phyloP scores from a whole-genome alignment of 2,329 filamentous ascomycete genomes.

The Trichophyton mentagrophytes region DNA sequence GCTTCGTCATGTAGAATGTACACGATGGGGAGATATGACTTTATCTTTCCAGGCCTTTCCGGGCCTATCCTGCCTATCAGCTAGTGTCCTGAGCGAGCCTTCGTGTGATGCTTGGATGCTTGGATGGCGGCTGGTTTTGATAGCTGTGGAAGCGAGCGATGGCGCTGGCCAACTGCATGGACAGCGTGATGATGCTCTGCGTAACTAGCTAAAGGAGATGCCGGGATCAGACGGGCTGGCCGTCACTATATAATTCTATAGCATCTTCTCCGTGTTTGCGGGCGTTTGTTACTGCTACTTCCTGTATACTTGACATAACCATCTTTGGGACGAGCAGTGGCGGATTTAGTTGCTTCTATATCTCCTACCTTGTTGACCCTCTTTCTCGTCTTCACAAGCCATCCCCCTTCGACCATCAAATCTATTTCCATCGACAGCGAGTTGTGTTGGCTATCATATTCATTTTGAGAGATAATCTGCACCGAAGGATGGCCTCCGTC shows the following conservation, averaged over 20 bases:
- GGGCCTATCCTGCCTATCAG: conserved; percentile 2
- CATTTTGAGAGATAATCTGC: not conserved
- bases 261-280: not conserved
- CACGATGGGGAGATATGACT: not conserved
- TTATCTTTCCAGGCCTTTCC: conserved; percentile 3
- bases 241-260: not conserved
- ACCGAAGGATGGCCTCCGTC: not conserved
- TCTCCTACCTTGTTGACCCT: not conserved
- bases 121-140: not conserved
- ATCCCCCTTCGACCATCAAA: not conserved
- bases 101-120: not conserved
- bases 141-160: not conserved
- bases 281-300: not conserved
- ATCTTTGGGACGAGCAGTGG: not conserved
- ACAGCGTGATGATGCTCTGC: not conserved
- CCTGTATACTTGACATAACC: not conserved
- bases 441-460: not conserved
- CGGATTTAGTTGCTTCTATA: not conserved
- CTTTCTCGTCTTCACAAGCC: not conserved
- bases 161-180: not conserved
- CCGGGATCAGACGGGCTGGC: not conserved
- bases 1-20: not conserved
- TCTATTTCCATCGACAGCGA: not conserved
- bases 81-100: not conserved
- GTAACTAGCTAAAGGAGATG: not conserved